Conservation (phyloP, 169 alveolate genomes). For the Plasmodium billcollinsi region DNA sequence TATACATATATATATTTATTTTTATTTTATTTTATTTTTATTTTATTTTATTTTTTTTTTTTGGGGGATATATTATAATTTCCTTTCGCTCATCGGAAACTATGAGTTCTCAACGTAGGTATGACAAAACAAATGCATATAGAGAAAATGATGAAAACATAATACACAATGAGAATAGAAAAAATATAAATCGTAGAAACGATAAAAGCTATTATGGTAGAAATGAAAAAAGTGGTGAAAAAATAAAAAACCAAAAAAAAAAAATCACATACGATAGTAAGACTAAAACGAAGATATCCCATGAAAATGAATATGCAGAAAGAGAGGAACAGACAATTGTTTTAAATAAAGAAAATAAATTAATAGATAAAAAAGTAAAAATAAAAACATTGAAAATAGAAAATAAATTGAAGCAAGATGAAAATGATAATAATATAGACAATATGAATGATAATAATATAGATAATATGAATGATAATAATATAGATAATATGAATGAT, state of each 20-base stretch:
- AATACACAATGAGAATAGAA: constrained; percentile 28
- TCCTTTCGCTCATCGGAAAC: background rate
- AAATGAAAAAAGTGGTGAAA: constrained; percentile 32
- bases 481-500: constrained; percentile 2
- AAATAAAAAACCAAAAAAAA: constrained; percentile 2
- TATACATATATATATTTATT: too few relatives aligned
- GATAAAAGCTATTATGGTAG: constrained; percentile 12
- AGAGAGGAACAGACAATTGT: too few relatives aligned
- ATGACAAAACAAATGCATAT: background rate
- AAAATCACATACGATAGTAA: background rate
- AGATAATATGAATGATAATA: constrained; percentile 3
- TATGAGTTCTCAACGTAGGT: constrained; percentile 22
- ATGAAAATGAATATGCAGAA: too few relatives aligned
- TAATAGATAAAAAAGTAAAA: background rate
- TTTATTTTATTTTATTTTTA: too few relatives aligned
- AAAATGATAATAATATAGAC: background rate
- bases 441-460: background rate
- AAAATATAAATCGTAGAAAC: constrained; percentile 55
- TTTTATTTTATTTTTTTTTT: too few relatives aligned
- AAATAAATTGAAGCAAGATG: background rate
- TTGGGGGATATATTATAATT: too few relatives aligned
- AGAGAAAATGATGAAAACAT: constrained; percentile 65
- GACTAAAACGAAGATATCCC: too few relatives aligned
- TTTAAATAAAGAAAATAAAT: too few relatives aligned
- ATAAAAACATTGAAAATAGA: background rate